Conservation (phyloP, 2,329 filamentous ascomycete species). For the Arthrobotrys sinensis region DNA sequence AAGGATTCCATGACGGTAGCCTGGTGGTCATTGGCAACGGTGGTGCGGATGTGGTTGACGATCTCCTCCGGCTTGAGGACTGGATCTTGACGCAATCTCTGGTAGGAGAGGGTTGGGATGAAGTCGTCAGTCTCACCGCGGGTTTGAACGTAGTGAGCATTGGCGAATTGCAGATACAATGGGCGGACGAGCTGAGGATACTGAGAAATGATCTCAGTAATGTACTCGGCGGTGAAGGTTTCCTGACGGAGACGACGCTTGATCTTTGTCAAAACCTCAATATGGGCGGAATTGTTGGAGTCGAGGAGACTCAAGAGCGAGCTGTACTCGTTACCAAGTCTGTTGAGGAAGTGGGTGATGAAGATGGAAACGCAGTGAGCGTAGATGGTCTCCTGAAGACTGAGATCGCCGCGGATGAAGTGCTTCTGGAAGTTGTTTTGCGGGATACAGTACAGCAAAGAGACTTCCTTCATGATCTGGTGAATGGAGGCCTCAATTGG, state of each 20-base stretch:
- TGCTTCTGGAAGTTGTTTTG: constrained; percentile 95
- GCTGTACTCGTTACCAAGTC: constrained; percentile 88
- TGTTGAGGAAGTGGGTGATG: constrained; percentile 97
- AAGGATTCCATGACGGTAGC: constrained; percentile 98
- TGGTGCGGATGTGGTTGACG: constrained; percentile 82
- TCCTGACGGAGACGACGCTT: constrained; percentile 96
- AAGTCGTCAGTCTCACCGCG: constrained; percentile 77
- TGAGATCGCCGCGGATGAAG: constrained; percentile 87
- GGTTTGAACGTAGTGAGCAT: constrained; percentile 82
- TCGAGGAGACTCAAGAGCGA: constrained; percentile 87
- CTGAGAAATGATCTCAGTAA: constrained; percentile 93
- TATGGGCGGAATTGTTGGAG: constrained; percentile 83
- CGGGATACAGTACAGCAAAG: constrained; percentile 95
- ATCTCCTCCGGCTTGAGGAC: constrained; percentile 83
- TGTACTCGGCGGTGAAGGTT: constrained; percentile 98
- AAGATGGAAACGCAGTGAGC: constrained; percentile 98
- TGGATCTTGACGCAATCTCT: constrained; percentile 78
- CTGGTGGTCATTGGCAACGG: constrained; percentile 93
- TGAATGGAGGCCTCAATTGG: constrained; percentile 95
- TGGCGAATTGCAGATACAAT: constrained; percentile 92
- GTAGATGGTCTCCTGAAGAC: constrained; percentile 96
- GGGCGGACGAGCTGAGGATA: constrained; percentile 89
- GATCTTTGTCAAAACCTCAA: constrained; percentile 89
- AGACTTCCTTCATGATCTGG: constrained; percentile 99
- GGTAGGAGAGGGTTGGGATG: constrained; percentile 78